Evolutionary conservation across 1,284 basidiomycete species (phyloP), one percentile per base, ranked within the genome.

Genomic region (Coniferiporia sulphurascens): DNA sequence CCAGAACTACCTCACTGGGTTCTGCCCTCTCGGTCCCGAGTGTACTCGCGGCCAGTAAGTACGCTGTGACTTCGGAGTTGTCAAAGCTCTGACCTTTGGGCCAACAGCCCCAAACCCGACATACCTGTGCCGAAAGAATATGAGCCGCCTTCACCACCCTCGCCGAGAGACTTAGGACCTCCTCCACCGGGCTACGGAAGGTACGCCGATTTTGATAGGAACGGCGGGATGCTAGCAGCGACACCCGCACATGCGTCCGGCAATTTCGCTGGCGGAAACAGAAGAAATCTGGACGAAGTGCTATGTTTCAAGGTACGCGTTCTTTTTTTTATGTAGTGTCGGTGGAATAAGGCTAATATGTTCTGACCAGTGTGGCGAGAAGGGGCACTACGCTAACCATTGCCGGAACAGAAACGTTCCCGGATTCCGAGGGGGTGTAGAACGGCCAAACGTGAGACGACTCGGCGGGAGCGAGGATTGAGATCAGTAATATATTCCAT

Each of bases 381-480:
- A 89, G 67, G 94, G 94, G 1, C 94, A 97, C 71, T 96, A 95
- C 69, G 94, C 94, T n/a, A 96, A 96, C 70, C 85, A 91, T 65
- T 96, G 94, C 73, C 82, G 89, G 59, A 92, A 94, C 74, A 78
- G 87, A 61, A 91, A 91, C 70, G 85, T 91, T 36, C 90, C 90
- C 59, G 89, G 90, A 21, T 90, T 88, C 69, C 79, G 88, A 50
- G 88, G 89, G 61, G 89, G 89, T 13, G 71, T 82, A 45, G 87
- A 89, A 65, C 71, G 78, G 17, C n/a, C 44, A 41, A 32, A 51
- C 22, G 49, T 13, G 13, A 55, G 56, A 56, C 17, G 45, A 21
- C 48, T 52, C 48, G 59, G 59, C 13, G 58, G 58, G 21, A 57
- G 43, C 34, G 59, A 61, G 46, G 59, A 61, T n/a, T 61, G 27